phyloP scores from a whole-genome alignment of 129 eudicot species.

The Erigeron canadensis region DNA sequence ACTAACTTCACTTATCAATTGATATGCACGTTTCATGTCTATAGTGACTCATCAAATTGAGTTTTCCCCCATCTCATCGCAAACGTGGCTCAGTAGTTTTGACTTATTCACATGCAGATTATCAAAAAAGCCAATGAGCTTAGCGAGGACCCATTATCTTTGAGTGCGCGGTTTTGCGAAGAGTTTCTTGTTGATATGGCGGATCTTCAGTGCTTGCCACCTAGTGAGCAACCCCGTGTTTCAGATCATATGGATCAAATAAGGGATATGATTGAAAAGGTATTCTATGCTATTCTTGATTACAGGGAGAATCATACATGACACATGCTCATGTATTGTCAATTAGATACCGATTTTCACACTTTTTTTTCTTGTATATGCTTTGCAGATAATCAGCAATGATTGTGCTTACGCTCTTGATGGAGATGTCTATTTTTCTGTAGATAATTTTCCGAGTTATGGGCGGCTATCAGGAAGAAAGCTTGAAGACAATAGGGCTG shows the following conservation, averaged over 20 bases:
- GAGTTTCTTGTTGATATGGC: slow-evolving; percentile 69
- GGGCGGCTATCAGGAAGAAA: slow-evolving; percentile 71
- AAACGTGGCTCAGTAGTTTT: slow-evolving; percentile 12
- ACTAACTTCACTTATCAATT: background rate
- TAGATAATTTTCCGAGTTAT: slow-evolving; percentile 64
- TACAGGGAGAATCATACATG: background rate
- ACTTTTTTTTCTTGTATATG: background rate
- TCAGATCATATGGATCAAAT: slow-evolving; percentile 84
- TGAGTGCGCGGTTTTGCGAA: slow-evolving; percentile 70
- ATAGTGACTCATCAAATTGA: background rate
- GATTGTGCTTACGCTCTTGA: slow-evolving; percentile 64
- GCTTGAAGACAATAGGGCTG: slow-evolving; percentile 79
- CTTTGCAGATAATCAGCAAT: slow-evolving; percentile 60
- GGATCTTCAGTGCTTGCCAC: slow-evolving; percentile 82
- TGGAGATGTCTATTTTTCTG: slow-evolving; percentile 84
- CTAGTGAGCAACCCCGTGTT: slow-evolving; percentile 75
- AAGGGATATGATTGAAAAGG: slow-evolving; percentile 71
- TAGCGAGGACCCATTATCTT: slow-evolving; percentile 60
- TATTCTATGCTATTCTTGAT: slow-evolving; percentile 16
- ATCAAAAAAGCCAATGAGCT: slow-evolving; percentile 77
- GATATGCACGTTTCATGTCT: background rate
- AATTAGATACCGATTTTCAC: background rate
- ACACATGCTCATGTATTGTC: background rate
- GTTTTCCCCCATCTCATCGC: background rate
- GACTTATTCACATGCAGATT: slow-evolving; percentile 49